Evolutionary conservation across 306 rosid species (phyloP), one percentile per base, ranked within the genome.

Genomic region (Parietaria judaica): DNA sequence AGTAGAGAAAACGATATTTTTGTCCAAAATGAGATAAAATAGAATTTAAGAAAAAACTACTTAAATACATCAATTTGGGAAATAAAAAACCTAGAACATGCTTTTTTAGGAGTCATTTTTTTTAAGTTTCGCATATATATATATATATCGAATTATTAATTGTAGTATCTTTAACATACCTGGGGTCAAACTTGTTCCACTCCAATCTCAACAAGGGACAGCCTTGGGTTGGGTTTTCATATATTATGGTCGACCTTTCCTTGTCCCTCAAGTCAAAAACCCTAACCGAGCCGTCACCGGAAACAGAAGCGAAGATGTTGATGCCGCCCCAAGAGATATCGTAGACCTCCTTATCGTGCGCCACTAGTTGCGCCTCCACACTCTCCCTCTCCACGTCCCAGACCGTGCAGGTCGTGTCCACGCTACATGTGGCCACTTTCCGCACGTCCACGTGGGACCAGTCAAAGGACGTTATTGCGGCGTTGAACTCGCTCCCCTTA

Each of bases 301-400:
- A 86, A 6, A 79, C 86, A 0, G 89, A 86, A 57, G 94, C 94
- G 58, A 80, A 86, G 1, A 80, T 81, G 34, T 86, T 78, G 55
- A 71, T 58, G n/a, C 89, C 89, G 5, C 94, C 89, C 89, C 89
- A 80, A 6, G 85, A 86, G 23, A 86, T 83, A 60, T 83, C 89
- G 7, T 72, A 80, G 14, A 86, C 94, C 62, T 86, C 85, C 31
- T 86, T 86, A 58, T 86, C 94, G 23, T 83, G 94, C 10, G 89
- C 94, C 59, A 86, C 94, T 38, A 86, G 23, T 14, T 83, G 86
- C 3, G 83, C 64, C n/a, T 83, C 87, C 51, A 83, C 76, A 14
- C 7, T 46, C 62, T 76, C 89, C 63, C 50, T 83, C 48, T 86
- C 89, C 1, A 83, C 68, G 64, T 83, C 94, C 89, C 94, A 86